phyloP scores from a whole-genome alignment of 1,284 basidiomycete species.

The Termitomyces sp. region DNA sequence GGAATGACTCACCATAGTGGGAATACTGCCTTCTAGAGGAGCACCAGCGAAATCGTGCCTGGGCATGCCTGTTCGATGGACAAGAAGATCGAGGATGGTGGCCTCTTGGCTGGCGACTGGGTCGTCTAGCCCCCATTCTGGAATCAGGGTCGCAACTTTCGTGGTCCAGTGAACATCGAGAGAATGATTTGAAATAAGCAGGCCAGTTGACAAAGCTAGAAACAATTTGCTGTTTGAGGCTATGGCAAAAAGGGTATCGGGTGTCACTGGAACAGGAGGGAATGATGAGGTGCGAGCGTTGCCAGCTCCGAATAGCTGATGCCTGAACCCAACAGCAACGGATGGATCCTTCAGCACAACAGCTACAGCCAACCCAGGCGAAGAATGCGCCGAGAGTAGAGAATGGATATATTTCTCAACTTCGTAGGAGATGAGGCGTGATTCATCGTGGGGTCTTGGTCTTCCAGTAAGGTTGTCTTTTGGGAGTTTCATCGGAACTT shows the following conservation, averaged over 20 bases:
- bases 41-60: slow-evolving; percentile 32
- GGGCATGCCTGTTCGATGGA: slow-evolving; percentile 37
- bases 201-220: slow-evolving; percentile 30
- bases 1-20: slow-evolving; percentile 26
- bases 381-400: slow-evolving; percentile 28
- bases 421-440: not conserved
- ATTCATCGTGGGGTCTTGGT: not conserved
- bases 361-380: slow-evolving; percentile 31
- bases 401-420: slow-evolving; percentile 7
- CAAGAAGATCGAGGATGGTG: slow-evolving; percentile 33
- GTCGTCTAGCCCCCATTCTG: slow-evolving; percentile 13
- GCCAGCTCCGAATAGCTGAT: slow-evolving; percentile 32
- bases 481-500: not conserved
- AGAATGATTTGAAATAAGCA: slow-evolving; percentile 33
- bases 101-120: slow-evolving; percentile 22
- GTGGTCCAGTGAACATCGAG: slow-evolving; percentile 19
- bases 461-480: not conserved
- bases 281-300: slow-evolving; percentile 23
- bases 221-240: slow-evolving; percentile 39
- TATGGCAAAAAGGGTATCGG: slow-evolving; percentile 37
- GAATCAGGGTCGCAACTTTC: slow-evolving; percentile 11
- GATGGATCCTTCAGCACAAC: slow-evolving; percentile 28
- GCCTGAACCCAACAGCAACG: slow-evolving; percentile 25
- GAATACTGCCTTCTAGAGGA: slow-evolving; percentile 23
- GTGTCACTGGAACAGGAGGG: slow-evolving; percentile 24